Conservation (phyloP, 345 rosid genomes). For the Linum lewisii region DNA sequence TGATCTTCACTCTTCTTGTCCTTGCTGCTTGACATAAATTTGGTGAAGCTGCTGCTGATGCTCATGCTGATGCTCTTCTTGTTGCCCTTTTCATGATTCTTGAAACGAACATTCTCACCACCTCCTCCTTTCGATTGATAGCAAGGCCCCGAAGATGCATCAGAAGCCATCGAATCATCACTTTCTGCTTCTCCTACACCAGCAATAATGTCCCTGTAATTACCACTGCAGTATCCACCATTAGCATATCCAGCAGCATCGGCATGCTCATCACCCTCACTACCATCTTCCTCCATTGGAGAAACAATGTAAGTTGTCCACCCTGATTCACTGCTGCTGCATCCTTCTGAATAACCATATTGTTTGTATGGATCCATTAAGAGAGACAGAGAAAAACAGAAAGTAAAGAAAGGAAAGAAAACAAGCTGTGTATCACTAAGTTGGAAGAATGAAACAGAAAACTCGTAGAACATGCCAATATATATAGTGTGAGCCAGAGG, state of each 20-base stretch:
- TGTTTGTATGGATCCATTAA: constrained; percentile 27
- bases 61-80: not conserved
- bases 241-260: constrained; percentile 11
- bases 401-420: constrained; percentile 1
- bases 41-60: constrained; percentile 15
- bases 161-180: constrained; percentile 76
- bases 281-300: constrained; percentile 42
- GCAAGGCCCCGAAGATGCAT: constrained; percentile 59
- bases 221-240: constrained; percentile 3
- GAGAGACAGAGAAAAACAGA: not conserved
- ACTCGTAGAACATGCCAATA: not conserved
- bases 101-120: constrained; percentile 10
- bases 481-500: not conserved
- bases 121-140: constrained; percentile 19
- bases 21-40: constrained; percentile 24
- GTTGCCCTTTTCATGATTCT: constrained; percentile 11
- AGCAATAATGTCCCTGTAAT: constrained; percentile 1
- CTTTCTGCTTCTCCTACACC: constrained; percentile 36
- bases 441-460: not conserved
- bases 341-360: constrained; percentile 39
- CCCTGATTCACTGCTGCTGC: constrained; percentile 84
- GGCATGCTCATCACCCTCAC: constrained; percentile 18
- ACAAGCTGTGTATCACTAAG: not conserved
- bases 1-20: constrained; percentile 23
- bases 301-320: constrained; percentile 63